These are phyloP conservation scores for Suillus subalutaceus DNA, from an alignment of 768 basidiomycete species.

Conservation along the genomic window DNA sequence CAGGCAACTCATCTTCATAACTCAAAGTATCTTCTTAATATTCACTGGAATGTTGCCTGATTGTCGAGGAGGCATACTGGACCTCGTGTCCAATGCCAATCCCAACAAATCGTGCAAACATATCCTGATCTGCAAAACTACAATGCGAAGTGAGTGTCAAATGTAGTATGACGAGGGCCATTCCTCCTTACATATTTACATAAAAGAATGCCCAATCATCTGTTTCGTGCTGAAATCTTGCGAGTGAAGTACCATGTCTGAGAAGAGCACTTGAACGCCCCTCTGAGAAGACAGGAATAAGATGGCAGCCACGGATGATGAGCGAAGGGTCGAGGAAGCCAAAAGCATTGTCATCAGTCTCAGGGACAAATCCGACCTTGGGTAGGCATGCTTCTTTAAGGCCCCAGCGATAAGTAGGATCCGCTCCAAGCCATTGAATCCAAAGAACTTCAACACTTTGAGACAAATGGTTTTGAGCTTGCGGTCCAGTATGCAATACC, in stretches of 20 bases:
- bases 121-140: slow-evolving; percentile 46
- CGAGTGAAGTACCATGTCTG: slow-evolving; percentile 4
- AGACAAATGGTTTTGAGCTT: slow-evolving; percentile 11
- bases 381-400: slow-evolving; percentile 20
- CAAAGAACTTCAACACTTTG: slow-evolving; percentile 23
- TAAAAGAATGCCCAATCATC: slow-evolving; percentile 20
- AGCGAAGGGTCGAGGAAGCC: slow-evolving; percentile 27
- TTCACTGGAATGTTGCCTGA: too few species aligned
- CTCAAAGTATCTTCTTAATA: too few species aligned
- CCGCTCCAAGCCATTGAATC: slow-evolving; percentile 24
- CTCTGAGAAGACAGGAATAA: slow-evolving; percentile 29
- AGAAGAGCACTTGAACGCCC: slow-evolving; percentile 20
- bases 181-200: slow-evolving; percentile 16
- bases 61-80: too few species aligned
- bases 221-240: not conserved
- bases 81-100: too few species aligned
- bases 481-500: slow-evolving; percentile 10
- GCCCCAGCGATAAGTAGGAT: slow-evolving; percentile 16
- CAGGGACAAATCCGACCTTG: slow-evolving; percentile 23
- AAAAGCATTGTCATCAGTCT: slow-evolving; percentile 15
- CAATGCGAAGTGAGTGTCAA: not conserved
- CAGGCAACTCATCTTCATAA: too few species aligned
- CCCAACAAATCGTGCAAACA: slow-evolving; percentile 37
- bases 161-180: not conserved
- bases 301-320: slow-evolving; percentile 24